These are phyloP conservation scores for Trifolium repens DNA, from an alignment of 306 rosid genomes.

Conservation along the genomic window DNA sequence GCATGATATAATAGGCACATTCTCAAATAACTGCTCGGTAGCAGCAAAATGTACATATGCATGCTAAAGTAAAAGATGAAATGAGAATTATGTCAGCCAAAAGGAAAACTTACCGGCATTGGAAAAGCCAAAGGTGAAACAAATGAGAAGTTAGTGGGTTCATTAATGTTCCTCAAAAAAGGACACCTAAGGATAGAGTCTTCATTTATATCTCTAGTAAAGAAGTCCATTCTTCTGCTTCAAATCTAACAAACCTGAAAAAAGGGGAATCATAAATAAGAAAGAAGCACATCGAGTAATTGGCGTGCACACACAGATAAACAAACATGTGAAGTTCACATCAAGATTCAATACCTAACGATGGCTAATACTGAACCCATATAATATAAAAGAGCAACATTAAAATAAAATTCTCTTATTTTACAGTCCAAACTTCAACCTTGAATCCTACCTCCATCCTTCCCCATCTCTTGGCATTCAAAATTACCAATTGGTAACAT, in stretches of 20 bases:
- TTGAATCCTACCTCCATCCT: not conserved
- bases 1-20: constrained; percentile 15
- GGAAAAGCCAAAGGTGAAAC: constrained; percentile 80
- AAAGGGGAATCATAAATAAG: constrained; percentile 22
- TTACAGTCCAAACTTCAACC: constrained; percentile 4
- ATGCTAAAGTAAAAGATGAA: not conserved
- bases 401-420: not conserved
- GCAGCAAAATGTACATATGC: constrained; percentile 15
- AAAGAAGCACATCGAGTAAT: constrained; percentile 11
- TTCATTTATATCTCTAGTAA: constrained; percentile 60
- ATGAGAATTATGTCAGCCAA: constrained; percentile 28
- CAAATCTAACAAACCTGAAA: constrained; percentile 49
- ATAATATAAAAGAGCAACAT: constrained; percentile 31
- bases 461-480: constrained; percentile 15
- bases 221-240: constrained; percentile 60
- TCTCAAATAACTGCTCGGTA: constrained; percentile 23
- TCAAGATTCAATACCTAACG: constrained; percentile 31
- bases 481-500: constrained; percentile 13
- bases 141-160: constrained; percentile 91
- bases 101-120: constrained; percentile 67
- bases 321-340: constrained; percentile 22
- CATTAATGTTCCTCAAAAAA: constrained; percentile 95
- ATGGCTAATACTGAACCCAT: constrained; percentile 23
- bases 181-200: constrained; percentile 83
- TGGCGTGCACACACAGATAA: not conserved